Conservation (phyloP, 2,329 filamentous ascomycete genomes). For the Neospermospora avenae region DNA sequence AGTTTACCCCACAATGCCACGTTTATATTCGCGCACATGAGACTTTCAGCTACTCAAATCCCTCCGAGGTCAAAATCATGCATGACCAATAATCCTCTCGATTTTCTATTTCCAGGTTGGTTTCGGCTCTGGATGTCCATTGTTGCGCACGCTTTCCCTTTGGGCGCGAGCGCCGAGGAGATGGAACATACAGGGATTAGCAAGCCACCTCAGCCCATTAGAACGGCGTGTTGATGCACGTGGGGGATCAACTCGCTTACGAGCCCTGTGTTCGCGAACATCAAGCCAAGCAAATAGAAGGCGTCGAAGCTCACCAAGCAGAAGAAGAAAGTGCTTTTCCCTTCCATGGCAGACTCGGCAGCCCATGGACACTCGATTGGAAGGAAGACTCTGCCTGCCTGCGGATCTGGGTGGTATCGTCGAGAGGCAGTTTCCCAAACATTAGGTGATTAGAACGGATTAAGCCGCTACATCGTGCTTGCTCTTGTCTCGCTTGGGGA, state of each 20-base stretch:
- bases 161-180: background rate
- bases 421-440: background rate
- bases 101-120: background rate
- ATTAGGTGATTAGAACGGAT: background rate
- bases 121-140: background rate
- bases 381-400: background rate
- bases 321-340: constrained; percentile 2
- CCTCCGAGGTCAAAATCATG: background rate
- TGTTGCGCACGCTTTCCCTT: background rate
- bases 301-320: background rate
- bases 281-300: background rate
- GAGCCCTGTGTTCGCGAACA: background rate
- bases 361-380: background rate
- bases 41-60: background rate
- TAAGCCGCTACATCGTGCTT: background rate
- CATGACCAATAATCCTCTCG: background rate
- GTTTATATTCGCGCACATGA: background rate
- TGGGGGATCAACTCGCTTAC: constrained; percentile 1
- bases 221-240: background rate
- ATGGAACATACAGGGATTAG: background rate
- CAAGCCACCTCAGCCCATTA: background rate
- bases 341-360: background rate
- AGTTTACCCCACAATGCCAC: background rate
- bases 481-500: background rate
- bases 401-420: background rate